phyloP scores from a whole-genome alignment of 208 protist genomes.

The Acanthamoeba triangularis region DNA sequence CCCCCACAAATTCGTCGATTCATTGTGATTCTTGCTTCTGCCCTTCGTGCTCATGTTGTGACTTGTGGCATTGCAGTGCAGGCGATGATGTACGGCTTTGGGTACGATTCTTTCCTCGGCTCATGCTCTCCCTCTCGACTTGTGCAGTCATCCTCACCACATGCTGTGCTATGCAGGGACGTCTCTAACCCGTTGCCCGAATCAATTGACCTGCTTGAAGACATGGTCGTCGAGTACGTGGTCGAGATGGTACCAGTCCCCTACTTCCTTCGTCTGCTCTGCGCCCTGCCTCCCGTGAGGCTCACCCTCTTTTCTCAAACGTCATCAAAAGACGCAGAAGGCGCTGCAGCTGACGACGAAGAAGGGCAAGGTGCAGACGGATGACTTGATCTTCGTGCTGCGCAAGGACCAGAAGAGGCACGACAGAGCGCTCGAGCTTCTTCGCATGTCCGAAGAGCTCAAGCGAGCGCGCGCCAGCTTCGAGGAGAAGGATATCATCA shows the following conservation, averaged over 20 bases:
- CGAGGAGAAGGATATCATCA: conserved; percentile 75
- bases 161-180: conserved; percentile 63
- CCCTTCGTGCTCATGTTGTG: too few relatives aligned
- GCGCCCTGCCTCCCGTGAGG: neutral
- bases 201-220: conserved; percentile 83
- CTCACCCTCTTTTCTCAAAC: neutral
- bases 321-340: conserved; percentile 50
- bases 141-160: neutral
- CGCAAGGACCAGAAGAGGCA: conserved; percentile 83
- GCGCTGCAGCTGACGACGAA: conserved; percentile 76
- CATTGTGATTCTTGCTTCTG: neutral
- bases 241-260: conserved; percentile 75
- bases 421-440: conserved; percentile 79
- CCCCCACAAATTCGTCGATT: neutral
- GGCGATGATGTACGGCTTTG: conserved; percentile 86
- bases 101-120: neutral
- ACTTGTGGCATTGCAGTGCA: neutral
- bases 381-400: conserved; percentile 82
- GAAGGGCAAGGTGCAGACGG: conserved; percentile 82
- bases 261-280: neutral
- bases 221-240: conserved; percentile 83
- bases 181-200: conserved; percentile 81
- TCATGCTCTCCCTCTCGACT: neutral
- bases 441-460: conserved; percentile 83
- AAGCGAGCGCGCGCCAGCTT: conserved; percentile 82